Conservation (phyloP, 1,139 yeast genomes). For the Zhuliangozyma blackwelliae region DNA sequence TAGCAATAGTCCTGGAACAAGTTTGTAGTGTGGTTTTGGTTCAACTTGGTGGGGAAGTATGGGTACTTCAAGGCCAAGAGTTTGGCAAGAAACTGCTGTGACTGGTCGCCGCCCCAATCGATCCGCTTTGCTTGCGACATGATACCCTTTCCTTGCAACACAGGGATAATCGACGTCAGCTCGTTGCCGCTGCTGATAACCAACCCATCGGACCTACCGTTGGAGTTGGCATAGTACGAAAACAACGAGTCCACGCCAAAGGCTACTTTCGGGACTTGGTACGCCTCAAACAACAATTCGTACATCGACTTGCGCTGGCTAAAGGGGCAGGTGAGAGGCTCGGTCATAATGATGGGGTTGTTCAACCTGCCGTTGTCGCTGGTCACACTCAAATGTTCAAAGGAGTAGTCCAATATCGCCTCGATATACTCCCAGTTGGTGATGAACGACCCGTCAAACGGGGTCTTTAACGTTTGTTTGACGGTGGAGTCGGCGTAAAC, state of each 20-base stretch:
- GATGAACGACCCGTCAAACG: constrained; percentile 81
- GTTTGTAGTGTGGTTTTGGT: constrained; percentile 58
- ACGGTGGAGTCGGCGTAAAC: constrained; percentile 66
- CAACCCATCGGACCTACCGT: constrained; percentile 49
- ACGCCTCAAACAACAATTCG: constrained; percentile 80
- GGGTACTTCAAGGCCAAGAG: constrained; percentile 83
- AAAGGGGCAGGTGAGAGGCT: constrained; percentile 65
- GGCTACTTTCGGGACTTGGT: constrained; percentile 66
- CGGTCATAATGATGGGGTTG: constrained; percentile 82
- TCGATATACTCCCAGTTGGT: constrained; percentile 94
- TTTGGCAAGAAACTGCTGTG: constrained; percentile 59
- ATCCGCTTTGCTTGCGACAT: constrained; percentile 72
- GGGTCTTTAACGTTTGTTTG: constrained; percentile 66
- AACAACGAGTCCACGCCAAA: constrained; percentile 82
- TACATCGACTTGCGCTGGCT: constrained; percentile 71
- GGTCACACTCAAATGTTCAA: constrained; percentile 69
- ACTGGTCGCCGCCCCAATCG: constrained; percentile 87
- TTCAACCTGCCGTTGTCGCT: constrained; percentile 51
- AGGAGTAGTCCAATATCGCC: constrained; percentile 74
- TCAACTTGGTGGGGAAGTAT: constrained; percentile 74
- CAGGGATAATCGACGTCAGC: constrained; percentile 79
- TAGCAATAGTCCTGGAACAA: constrained; percentile 77
- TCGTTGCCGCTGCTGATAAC: constrained; percentile 83
- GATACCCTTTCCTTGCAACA: constrained; percentile 61
- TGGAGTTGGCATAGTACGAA: constrained; percentile 55